Conservation (phyloP, 2,329 filamentous ascomycete species). For the Lasiodiplodia sp. region DNA sequence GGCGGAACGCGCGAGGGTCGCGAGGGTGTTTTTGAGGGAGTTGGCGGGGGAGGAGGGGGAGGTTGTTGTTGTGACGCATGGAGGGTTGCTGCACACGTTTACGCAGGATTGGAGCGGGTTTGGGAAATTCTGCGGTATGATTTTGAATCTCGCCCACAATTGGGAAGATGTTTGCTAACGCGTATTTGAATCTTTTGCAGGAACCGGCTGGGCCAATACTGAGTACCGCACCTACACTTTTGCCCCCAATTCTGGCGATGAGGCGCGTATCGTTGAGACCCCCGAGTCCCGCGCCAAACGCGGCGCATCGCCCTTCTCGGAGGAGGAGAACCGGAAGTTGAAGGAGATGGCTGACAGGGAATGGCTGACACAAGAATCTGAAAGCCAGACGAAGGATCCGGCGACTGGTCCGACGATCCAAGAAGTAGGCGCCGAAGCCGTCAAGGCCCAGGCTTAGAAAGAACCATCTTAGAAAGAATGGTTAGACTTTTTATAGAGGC, state of each 20-base stretch:
- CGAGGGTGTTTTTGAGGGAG: slow-evolving; percentile 64
- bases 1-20: slow-evolving; percentile 65
- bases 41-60: slow-evolving; percentile 61
- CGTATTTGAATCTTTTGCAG: slow-evolving; percentile 45
- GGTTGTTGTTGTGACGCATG: slow-evolving; percentile 81
- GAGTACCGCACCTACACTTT: slow-evolving; percentile 76
- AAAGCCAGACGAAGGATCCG: neutral
- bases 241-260: slow-evolving; percentile 48
- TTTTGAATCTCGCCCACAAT: too few relatives aligned
- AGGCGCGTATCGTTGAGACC: slow-evolving; percentile 46
- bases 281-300: slow-evolving; percentile 36
- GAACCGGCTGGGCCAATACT: slow-evolving; percentile 77
- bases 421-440: slow-evolving; percentile 9
- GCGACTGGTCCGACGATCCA: slow-evolving; percentile 19
- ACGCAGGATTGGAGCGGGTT: slow-evolving; percentile 79
- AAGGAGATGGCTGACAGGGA: slow-evolving; percentile 20
- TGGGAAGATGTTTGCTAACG: too few relatives aligned
- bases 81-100: slow-evolving; percentile 83
- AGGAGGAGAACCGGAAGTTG: slow-evolving; percentile 27
- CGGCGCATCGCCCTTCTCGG: slow-evolving; percentile 28
- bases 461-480: neutral
- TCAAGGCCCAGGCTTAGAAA: slow-evolving; percentile 1
- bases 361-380: neutral
- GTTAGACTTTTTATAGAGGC: neutral
- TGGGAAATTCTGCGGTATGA: slow-evolving; percentile 54